A percentile compares a stretch with the other conserved stretches of the same genome.
Evolutionary conservation across 2,329 filamentous ascomycete species (phyloP).

Genomic region (Aspergillus sp.): DNA sequence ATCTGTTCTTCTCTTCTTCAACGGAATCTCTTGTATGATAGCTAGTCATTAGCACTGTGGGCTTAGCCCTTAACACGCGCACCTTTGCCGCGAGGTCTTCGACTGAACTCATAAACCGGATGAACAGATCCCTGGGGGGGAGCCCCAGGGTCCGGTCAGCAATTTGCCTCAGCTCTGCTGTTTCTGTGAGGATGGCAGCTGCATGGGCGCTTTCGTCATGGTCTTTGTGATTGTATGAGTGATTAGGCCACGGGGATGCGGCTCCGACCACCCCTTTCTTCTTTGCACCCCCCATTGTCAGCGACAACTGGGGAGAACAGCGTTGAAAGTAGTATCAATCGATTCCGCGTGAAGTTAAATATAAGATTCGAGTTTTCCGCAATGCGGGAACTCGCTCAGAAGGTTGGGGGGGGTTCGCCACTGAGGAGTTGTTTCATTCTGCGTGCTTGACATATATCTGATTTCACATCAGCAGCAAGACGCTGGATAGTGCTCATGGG

Average conservation of each 20-base stretch:
- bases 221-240: neutral
- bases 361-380: neutral
- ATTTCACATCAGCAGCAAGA: too few species aligned
- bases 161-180: neutral
- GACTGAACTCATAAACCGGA: neutral
- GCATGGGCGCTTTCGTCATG: neutral
- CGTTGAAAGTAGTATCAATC: neutral
- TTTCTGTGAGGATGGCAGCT: neutral
- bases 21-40: too few species aligned
- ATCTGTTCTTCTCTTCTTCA: too few species aligned
- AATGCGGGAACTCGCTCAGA: neutral
- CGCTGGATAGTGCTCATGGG: too few species aligned
- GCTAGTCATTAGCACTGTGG: too few species aligned
- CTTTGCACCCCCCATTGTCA: neutral
- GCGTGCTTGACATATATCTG: too few species aligned
- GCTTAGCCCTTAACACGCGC: too few species aligned
- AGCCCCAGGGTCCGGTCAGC: neutral
- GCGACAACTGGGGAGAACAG: neutral
- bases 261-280: neutral
- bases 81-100: neutral
- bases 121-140: neutral
- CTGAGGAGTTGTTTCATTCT: too few species aligned
- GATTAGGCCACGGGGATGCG: neutral
- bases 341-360: neutral
- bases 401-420: neutral